Evolutionary conservation across 441 rosid genomes (phyloP).

Genomic region (Adansonia grandidieri): DNA sequence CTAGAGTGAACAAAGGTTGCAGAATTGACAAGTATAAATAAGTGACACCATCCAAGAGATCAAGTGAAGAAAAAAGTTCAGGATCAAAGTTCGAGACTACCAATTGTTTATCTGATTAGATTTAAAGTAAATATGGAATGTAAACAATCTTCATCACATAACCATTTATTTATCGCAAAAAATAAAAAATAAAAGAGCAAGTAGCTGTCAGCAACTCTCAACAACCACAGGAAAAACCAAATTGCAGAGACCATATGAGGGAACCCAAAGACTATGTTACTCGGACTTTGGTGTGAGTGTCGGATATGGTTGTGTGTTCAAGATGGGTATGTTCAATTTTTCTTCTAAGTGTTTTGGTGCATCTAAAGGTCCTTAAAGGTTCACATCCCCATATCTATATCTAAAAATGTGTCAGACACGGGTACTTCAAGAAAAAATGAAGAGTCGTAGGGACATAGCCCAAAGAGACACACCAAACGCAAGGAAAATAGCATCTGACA

Average conservation of each 20-base stretch:
- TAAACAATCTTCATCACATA: not conserved
- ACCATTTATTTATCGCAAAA: not conserved
- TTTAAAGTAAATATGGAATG: not conserved
- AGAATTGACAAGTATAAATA: not conserved
- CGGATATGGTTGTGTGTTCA: no score
- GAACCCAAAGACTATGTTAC: not conserved
- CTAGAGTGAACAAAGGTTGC: not conserved
- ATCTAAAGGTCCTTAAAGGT: no score
- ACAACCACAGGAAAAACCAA: not conserved
- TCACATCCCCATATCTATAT: no score
- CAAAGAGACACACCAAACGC: not conserved
- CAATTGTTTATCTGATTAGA: not conserved
- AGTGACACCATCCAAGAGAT: not conserved
- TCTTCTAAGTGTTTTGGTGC: no score
- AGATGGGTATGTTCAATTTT: no score
- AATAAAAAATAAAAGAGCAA: not conserved
- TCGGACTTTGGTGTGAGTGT: no score
- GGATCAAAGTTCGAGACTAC: not conserved
- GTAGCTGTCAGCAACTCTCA: not conserved
- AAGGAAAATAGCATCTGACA: slow-evolving; percentile 4
- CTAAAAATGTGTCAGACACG: no score
- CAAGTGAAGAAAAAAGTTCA: not conserved
- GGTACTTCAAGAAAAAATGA: no score
- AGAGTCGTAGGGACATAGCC: no score
- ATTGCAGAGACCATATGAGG: not conserved